phyloP scores from a whole-genome alignment of 192 early-diverging fungal genomes.

The Coemansia sp. region DNA sequence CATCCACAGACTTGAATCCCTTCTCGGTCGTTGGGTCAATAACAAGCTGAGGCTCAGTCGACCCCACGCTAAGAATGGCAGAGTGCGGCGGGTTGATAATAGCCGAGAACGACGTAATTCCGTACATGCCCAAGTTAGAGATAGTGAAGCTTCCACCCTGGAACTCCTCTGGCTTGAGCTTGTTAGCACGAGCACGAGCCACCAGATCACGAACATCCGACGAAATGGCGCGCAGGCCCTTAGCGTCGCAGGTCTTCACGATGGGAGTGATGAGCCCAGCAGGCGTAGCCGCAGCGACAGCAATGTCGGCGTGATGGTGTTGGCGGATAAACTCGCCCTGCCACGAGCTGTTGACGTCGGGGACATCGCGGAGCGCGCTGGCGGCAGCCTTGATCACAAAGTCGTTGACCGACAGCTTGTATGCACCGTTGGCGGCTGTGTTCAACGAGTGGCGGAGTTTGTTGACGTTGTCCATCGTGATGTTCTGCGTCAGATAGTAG shows the following conservation, averaged over 20 bases:
- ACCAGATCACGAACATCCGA: conserved; percentile 86
- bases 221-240: conserved; percentile 87
- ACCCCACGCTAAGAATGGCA: conserved; percentile 93
- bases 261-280: conserved; percentile 97
- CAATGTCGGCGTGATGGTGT: conserved; percentile 91
- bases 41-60: conserved; percentile 75
- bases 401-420: conserved; percentile 98
- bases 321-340: conserved; percentile 89
- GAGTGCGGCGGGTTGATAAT: conserved; percentile 98
- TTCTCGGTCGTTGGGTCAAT: conserved; percentile 63
- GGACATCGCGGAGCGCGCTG: conserved; percentile 86
- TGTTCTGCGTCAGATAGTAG: conserved; percentile 80
- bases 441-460: conserved; percentile 90
- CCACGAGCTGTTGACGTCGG: conserved; percentile 84
- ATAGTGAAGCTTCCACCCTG: conserved; percentile 98
- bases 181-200: conserved; percentile 78
- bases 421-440: conserved; percentile 78
- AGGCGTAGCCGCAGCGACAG: conserved; percentile 93
- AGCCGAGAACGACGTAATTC: conserved; percentile 91
- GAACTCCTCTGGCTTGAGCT: conserved; percentile 94
- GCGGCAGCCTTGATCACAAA: conserved; percentile 96
- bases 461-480: conserved; percentile 87
- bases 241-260: conserved; percentile 76
- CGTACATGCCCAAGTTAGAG: conserved; percentile 98
- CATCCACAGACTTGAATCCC: conserved; percentile 71